phyloP scores from a whole-genome alignment of 202 grass and related monocot species.

The Hordeum pubiflorum region DNA sequence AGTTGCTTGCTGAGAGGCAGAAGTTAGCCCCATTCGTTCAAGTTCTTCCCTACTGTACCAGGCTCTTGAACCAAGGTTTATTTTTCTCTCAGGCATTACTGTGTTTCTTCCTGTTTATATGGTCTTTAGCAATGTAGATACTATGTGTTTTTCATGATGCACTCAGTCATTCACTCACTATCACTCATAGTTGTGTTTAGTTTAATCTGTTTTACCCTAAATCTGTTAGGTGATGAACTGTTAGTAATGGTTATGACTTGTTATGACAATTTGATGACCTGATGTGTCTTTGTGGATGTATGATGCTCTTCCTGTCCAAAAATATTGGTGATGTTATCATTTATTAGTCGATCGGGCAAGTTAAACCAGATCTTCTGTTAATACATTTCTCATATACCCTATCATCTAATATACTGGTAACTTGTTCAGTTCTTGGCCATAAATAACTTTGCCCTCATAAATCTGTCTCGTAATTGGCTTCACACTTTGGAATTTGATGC shows the following conservation, averaged over 20 bases:
- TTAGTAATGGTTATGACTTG: conserved; percentile 8
- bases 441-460: not conserved
- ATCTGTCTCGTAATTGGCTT: not conserved
- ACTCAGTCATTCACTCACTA: not conserved
- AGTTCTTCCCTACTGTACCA: conserved; percentile 93
- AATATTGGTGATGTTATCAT: not conserved
- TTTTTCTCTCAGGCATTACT: conserved; percentile 1
- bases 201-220: not conserved
- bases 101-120: not conserved
- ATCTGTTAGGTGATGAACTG: not conserved
- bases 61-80: conserved; percentile 83
- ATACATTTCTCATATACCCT: conserved; percentile 15
- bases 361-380: not conserved
- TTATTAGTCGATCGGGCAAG: not conserved
- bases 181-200: not conserved
- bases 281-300: not conserved
- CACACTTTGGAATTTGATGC: not conserved
- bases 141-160: not conserved
- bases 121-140: not conserved
- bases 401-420: conserved; percentile 12
- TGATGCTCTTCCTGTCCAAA: not conserved
- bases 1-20: conserved; percentile 93
- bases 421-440: not conserved
- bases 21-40: conserved; percentile 91
- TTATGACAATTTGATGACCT: not conserved